Evolutionary conservation across 176 grass and related monocot species (phyloP).

Genomic region (Triticum timopheevii): DNA sequence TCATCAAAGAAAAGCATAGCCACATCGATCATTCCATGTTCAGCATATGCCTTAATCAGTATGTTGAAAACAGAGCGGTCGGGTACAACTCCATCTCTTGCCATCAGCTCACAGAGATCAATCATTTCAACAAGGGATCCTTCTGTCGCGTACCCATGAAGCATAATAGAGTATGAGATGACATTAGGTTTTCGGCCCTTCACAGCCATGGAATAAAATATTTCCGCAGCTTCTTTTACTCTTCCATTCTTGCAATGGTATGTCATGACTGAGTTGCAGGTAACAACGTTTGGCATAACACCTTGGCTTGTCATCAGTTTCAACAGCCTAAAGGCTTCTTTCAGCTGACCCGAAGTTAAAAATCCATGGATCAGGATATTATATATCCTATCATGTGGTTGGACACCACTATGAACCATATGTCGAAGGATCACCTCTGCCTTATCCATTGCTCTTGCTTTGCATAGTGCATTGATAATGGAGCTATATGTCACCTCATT

Average conservation of each 20-base stretch:
- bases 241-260: conserved; percentile 17
- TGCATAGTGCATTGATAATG: neutral
- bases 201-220: conserved; percentile 5
- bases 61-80: neutral
- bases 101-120: neutral
- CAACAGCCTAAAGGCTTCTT: neutral
- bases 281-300: neutral
- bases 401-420: neutral
- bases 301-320: conserved; percentile 26
- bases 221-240: neutral
- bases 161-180: neutral
- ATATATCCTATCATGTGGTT: neutral
- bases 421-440: neutral
- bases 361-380: conserved; percentile 21
- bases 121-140: neutral
- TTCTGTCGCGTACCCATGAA: neutral
- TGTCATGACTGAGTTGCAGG: neutral
- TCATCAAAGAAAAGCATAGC: too few species aligned
- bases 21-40: too few species aligned
- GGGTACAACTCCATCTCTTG: neutral
- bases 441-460: neutral
- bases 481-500: neutral
- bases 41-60: too few species aligned
- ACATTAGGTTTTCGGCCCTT: neutral
- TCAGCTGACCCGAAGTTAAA: neutral